Evolutionary conservation across 2,329 filamentous ascomycete species (phyloP), one percentile per base, ranked within the genome.

Genomic region (Bipolaris gigantea): DNA sequence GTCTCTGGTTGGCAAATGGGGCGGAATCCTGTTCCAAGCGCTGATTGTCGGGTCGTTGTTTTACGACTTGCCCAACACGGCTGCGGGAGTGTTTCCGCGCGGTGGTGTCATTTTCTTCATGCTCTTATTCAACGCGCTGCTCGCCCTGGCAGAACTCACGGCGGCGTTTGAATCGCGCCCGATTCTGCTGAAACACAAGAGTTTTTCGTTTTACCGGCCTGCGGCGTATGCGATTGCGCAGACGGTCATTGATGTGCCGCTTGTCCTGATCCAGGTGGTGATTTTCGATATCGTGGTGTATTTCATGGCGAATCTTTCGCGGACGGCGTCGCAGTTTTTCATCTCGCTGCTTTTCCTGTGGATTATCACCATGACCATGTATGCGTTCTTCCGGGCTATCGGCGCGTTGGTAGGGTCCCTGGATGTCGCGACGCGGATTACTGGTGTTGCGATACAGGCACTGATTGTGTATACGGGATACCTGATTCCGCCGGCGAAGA

Each of bases 181-280:
- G 0, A 88, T 90, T 51, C 72, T 90, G 35, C 74, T 88, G 48
- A 89, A 89, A 69, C 87, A 89, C 71, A 88, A 88, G 65, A 84
- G 81, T 21, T 89, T 88, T 59, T 85, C 85, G 0, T 89, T 89
- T 69, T 88, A 89, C 59, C 83, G 82, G 4, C 85, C 84, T 2
- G 77, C 83, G 0, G 84, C 85, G 16, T 85, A 81, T 43, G 83
- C 83, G 7, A 73, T 85, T 13, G 82, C 83, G 0, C 82, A 85
- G 55, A 83, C 82, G 0, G 75, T 83, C 3, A 78, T 83, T 27
- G 82, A 87, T 62, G 69, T 85, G 0, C 84, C 85, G 0, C 71
- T 85, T 8, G 79, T 85, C 0, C 71, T 85, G 16, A 70, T 85
- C 9, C 83, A 86, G 61, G 82, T 85, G 2, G 61, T 80, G 7